Evolutionary conservation across 495 filamentous ascomycete species (phyloP).

Genomic region (Xylaria flabelliformis): DNA sequence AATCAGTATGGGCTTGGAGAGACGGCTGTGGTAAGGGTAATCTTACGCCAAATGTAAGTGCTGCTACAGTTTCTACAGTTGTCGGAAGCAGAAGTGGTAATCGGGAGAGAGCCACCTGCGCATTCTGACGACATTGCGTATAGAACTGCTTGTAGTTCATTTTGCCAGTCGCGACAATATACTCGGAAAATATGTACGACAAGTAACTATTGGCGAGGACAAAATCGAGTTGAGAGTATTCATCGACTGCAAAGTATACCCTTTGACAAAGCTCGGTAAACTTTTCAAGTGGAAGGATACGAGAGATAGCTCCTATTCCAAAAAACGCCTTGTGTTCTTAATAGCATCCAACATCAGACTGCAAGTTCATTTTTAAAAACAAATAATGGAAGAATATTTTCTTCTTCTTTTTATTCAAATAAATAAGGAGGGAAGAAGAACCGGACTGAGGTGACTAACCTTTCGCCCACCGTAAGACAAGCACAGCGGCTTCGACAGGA

Average conservation of each 20-base stretch:
- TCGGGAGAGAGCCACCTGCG: conserved; percentile 27
- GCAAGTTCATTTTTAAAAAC: neutral
- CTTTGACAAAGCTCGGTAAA: conserved; percentile 38
- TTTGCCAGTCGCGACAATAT: conserved; percentile 29
- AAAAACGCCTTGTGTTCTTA: conserved; percentile 27
- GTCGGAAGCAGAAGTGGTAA: conserved; percentile 36
- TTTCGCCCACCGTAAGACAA: conserved; percentile 44
- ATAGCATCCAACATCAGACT: neutral
- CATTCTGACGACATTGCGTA: conserved; percentile 29
- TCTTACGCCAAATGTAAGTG: conserved; percentile 35
- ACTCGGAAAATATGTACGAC: conserved; percentile 35
- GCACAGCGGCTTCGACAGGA: conserved; percentile 34
- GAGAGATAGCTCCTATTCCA: conserved; percentile 27
- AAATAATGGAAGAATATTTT: no score
- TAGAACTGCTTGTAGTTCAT: conserved; percentile 22
- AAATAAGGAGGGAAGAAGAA: neutral
- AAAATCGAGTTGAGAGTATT: conserved; percentile 36
- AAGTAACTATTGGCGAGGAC: conserved; percentile 37
- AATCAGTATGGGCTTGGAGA: neutral
- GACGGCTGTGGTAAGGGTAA: neutral
- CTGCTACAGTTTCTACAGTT: conserved; percentile 33
- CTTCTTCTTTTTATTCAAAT: no score
- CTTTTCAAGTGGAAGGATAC: conserved; percentile 32
- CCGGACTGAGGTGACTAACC: conserved; percentile 36
- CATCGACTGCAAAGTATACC: conserved; percentile 38